Evolutionary conservation across 306 rosid species (phyloP), one percentile per base, ranked within the genome.

Genomic region (Albizia julibrissin): DNA sequence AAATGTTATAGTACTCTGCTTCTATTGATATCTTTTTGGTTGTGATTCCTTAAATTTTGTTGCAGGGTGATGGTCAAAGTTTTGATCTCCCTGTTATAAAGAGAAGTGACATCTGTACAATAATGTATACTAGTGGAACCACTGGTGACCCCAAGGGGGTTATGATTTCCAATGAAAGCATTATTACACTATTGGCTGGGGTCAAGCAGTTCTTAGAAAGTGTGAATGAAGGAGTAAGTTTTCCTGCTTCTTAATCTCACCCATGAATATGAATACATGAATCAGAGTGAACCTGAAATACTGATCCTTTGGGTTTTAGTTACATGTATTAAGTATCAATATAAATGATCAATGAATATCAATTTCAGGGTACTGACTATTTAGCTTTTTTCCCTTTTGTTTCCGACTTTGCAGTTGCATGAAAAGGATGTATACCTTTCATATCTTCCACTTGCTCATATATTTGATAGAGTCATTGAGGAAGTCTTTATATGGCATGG

Each of bases 121-220:
- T 95, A 80, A 95, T 95, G 99, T 95, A 95, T 74, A 95, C 99
- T 2, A 95, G 99, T 80, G 97, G 97, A 87, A 93, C 99, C 46
- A 95, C 99, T 54, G 97, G 99, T 80, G 97, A 95, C 49, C 99
- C 97, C 49, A 95, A 95, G 84, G 99, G 99, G 74, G 99, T 95
- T n/a, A 11, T 92, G 88, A 82, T 92, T 83, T 90, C 98, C 77
- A 93, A 95, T 81, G 95, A 91, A 52, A 86, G 90, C 92, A 93
- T 95, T 66, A 79, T 93, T 83, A 82, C 93, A 66, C 83, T 93
- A 54, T 72, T 95, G 78, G 83, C 89, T 79, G 97, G 90, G 44
- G 88, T 93, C 34, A 79, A 85, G 22, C 33, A 40, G 37, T 9
- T 92, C 52, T 80, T 95, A 14, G 84, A 37, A 74, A 67, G 85